Percentiles rank a stretch among this genome's conserved stretches.
phyloP scores from a whole-genome alignment of 371 early-diverging fungal species.

The Syncephalastrum contaminatum region DNA sequence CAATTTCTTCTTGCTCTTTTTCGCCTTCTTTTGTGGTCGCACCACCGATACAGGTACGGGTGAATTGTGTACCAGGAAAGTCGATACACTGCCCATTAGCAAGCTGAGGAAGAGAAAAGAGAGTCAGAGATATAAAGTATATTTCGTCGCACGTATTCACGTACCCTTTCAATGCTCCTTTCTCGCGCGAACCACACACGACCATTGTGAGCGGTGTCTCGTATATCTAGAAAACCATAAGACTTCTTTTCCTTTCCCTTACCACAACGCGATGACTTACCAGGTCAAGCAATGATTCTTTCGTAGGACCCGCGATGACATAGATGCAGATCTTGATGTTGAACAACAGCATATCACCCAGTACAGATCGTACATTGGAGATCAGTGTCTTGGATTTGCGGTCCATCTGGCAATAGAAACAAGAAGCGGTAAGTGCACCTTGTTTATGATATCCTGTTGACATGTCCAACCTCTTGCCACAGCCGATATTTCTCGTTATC shows the following conservation, averaged over 20 bases:
- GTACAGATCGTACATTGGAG: slow-evolving; percentile 33
- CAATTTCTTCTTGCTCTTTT: slow-evolving; percentile 34
- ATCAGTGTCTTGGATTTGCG: slow-evolving; percentile 47
- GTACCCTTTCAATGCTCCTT: slow-evolving; percentile 59
- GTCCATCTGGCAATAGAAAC: slow-evolving; percentile 21
- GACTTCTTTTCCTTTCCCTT: neutral
- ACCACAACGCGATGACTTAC: slow-evolving; percentile 18
- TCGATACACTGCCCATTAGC: slow-evolving; percentile 59
- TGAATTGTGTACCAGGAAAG: slow-evolving; percentile 59
- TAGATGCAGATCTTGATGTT: slow-evolving; percentile 56
- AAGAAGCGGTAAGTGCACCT: no score
- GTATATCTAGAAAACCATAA: slow-evolving; percentile 34
- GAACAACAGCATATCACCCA: slow-evolving; percentile 42
- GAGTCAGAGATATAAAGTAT: neutral
- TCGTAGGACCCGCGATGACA: slow-evolving; percentile 54
- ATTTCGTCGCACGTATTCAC: neutral
- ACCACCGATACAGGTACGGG: slow-evolving; percentile 62
- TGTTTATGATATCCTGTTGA: no score
- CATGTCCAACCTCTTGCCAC: slow-evolving; percentile 29
- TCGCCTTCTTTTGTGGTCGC: slow-evolving; percentile 52
- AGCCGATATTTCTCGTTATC: slow-evolving; percentile 36
- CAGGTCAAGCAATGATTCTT: slow-evolving; percentile 51
- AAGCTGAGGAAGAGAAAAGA: slow-evolving; percentile 23
- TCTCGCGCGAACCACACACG: slow-evolving; percentile 57
- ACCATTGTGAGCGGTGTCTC: slow-evolving; percentile 52